A percentile compares a stretch with the other conserved stretches of the same genome.
These are phyloP conservation scores for Terfezia boudieri DNA, from an alignment of 495 filamentous ascomycete genomes.

Conservation along the genomic window DNA sequence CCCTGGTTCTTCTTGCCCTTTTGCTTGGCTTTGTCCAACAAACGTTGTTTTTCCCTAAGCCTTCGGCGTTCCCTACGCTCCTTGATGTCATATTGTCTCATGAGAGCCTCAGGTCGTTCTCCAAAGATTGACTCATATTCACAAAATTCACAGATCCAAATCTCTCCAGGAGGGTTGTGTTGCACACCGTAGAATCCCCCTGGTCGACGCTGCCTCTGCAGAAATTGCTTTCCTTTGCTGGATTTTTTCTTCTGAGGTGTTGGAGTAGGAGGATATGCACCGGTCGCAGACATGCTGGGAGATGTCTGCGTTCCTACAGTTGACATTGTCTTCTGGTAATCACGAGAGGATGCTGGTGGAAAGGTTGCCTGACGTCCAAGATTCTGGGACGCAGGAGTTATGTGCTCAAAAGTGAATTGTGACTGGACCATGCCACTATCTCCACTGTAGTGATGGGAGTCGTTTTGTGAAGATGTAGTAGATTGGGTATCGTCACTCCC, in stretches of 20 bases:
- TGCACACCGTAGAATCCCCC: slow-evolving; percentile 52
- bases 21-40: slow-evolving; percentile 88
- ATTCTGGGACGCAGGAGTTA: slow-evolving; percentile 15
- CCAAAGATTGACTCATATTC: slow-evolving; percentile 79
- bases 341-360: slow-evolving; percentile 1
- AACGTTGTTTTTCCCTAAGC: slow-evolving; percentile 55
- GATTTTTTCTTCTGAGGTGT: slow-evolving; percentile 30
- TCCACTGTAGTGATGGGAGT: not conserved
- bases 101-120: slow-evolving; percentile 55
- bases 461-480: not conserved
- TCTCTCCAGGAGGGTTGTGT: slow-evolving; percentile 44
- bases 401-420: slow-evolving; percentile 18
- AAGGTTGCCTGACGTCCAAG: slow-evolving; percentile 5
- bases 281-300: slow-evolving; percentile 13
- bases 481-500: not conserved
- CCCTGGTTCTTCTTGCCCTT: slow-evolving; percentile 47
- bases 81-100: slow-evolving; percentile 84
- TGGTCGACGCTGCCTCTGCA: slow-evolving; percentile 37
- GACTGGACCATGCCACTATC: not conserved
- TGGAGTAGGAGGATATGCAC: slow-evolving; percentile 20
- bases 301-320: slow-evolving; percentile 20
- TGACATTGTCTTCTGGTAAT: slow-evolving; percentile 14
- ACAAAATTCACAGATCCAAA: slow-evolving; percentile 90
- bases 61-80: slow-evolving; percentile 65
- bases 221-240: slow-evolving; percentile 35